Percentiles rank a stretch among this genome's conserved stretches.
phyloP scores from a whole-genome alignment of 2,329 filamentous ascomycete species.

The Colletotrichum sp. region DNA sequence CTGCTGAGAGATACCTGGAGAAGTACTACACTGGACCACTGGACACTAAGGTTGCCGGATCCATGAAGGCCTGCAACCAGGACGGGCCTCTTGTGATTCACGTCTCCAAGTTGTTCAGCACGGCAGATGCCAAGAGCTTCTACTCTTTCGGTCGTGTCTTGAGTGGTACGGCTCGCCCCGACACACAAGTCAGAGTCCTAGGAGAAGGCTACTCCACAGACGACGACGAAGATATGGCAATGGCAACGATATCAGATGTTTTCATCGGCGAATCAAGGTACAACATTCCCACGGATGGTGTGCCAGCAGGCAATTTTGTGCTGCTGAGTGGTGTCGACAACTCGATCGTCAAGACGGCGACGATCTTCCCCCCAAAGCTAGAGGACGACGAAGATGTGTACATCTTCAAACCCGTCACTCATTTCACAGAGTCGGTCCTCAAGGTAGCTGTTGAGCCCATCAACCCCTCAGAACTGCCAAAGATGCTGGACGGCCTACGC shows the following conservation, averaged over 20 bases:
- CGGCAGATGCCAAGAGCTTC: slow-evolving; percentile 88
- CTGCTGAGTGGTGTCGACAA: slow-evolving; percentile 94
- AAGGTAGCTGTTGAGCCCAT: slow-evolving; percentile 98
- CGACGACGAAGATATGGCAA: slow-evolving; percentile 96
- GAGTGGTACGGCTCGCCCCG: slow-evolving; percentile 86
- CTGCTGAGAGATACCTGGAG: slow-evolving; percentile 77
- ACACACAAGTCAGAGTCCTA: slow-evolving; percentile 84
- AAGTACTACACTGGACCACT: slow-evolving; percentile 91
- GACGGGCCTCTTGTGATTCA: slow-evolving; percentile 93
- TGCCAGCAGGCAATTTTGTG: slow-evolving; percentile 93
- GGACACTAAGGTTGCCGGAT: slow-evolving; percentile 78
- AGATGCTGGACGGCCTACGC: slow-evolving; percentile 96
- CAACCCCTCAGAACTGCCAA: slow-evolving; percentile 95
- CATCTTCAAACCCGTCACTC: slow-evolving; percentile 90
- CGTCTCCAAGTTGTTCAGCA: slow-evolving; percentile 91
- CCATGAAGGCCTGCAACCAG: slow-evolving; percentile 84
- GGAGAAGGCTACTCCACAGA: slow-evolving; percentile 96
- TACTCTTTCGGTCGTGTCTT: slow-evolving; percentile 89
- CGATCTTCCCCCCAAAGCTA: slow-evolving; percentile 79
- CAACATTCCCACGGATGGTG: slow-evolving; percentile 87
- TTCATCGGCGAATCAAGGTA: slow-evolving; percentile 94
- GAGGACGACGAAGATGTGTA: slow-evolving; percentile 91
- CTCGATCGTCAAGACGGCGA: slow-evolving; percentile 97
- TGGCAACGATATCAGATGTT: slow-evolving; percentile 82
- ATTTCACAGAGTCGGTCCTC: slow-evolving; percentile 97